Evolutionary conservation across 2,329 filamentous ascomycete species (phyloP), one percentile per base, ranked within the genome.

Genomic region (Paecilomyces sp.): DNA sequence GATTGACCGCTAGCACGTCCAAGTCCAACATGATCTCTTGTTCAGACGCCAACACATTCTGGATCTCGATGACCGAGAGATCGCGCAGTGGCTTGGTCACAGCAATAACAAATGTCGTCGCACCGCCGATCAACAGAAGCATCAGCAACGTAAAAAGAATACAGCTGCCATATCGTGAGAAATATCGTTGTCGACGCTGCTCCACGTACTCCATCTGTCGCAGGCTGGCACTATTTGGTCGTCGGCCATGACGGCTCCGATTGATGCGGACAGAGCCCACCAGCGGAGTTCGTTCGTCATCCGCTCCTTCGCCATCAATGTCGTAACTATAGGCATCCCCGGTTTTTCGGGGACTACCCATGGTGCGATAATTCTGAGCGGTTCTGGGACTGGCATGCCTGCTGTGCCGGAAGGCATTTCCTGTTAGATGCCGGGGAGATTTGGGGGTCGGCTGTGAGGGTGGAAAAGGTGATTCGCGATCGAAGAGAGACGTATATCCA

Each of bases 21-120:
- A 99, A 78, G 73, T 99, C 93, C 68, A 97, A 84, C 85, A 99
- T 96, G 51, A 99, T 83, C 72, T 97, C 92, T 73, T 96, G 91
- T 73, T 96, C 91, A 67, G 91, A 96, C 2, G 92, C 92, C 55
- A 97, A 83, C 25, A 99, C 91, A 65, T 96, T 95, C 67, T 89
- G 86, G 65, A 99, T 91, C 63, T 88, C 87, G 58, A 88, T 80
- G 53, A 97, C 85, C 64, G 88, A 81, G 60, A 97, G 89, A 64
- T 90, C 86, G 28, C 85, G 84, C 55, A 99, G 83, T 6, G 92
- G 90, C 70, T 96, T 92, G 31, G 92, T 96, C 22, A 92, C 93
- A 54, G 92, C 90, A 75, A 97, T 89, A 75, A 97, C 87, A 73
- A 97, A 94, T 24, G 89, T 90, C 41, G 94, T 88, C 9, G 90